A percentile compares a stretch with the other conserved stretches of the same genome.
Conservation (phyloP, 179 eudicot genomes). For the Sideroxylon spinosum region DNA sequence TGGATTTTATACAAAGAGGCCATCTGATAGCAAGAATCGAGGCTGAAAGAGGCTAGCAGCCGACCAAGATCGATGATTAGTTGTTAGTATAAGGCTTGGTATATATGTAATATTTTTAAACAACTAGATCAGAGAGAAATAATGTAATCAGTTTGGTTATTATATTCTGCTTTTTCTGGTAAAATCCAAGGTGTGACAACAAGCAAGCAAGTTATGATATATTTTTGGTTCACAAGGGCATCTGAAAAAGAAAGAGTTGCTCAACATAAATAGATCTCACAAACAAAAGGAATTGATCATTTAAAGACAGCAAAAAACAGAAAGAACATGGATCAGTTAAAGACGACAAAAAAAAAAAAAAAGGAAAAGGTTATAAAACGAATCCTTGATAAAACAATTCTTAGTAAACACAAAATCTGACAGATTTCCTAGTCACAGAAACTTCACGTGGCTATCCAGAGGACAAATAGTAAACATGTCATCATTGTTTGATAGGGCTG, state of each 20-base stretch:
- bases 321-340: background rate
- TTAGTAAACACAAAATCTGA: background rate
- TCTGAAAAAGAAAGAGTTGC: background rate
- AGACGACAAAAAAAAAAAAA: background rate
- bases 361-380: background rate
- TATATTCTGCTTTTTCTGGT: no score
- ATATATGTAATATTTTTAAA: no score
- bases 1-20: no score
- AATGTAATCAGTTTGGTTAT: no score
- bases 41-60: no score
- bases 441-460: no score
- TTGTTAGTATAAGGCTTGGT: no score
- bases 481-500: background rate
- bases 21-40: no score
- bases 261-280: constrained; percentile 5
- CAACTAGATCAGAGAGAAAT: no score
- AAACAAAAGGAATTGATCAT: background rate
- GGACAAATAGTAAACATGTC: background rate
- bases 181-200: no score
- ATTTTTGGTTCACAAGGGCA: background rate
- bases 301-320: background rate
- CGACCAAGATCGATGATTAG: no score
- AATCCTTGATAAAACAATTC: background rate
- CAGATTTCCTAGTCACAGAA: background rate
- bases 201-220: background rate